Base-by-base conservation (phyloP, 345 rosid species). In the Lepidium sativum region DNA sequence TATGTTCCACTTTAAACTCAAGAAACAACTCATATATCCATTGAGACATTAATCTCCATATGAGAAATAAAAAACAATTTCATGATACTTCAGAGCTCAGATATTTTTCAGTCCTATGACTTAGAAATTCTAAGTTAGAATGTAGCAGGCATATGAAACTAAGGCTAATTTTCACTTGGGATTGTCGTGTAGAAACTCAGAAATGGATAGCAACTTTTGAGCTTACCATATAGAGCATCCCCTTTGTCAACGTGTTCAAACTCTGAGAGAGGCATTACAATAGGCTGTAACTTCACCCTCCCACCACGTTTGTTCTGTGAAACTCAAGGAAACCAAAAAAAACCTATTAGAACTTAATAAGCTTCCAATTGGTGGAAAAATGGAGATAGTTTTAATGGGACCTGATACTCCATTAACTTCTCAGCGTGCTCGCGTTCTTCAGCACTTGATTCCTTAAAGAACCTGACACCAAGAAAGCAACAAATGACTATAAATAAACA, bases 371-470 rank as follows among this genome's bases (percentile, higher is more conserved):
- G 4, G 37, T 2, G 1, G 4, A 50, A 7, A 39, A 48, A 6
- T 5, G 8, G 9, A 54, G 39, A 44, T 12, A 16, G 14, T n/a
- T 7, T 25, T 16, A 25, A 16, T 60, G 45, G 31, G 9, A 90
- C 99, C 97, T 90, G 99, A 65, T 85, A 94, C 67, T 90, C 80
- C 96, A 95, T 95, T 42, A 95, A 60, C 77, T 80, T 80, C 79
- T 95, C 97, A 62, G 99, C 99, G 34, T 95, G 99, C 39, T 79
- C 91, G 69, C 97, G 85, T 75, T 91, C 99, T 76, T 95, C 99
- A 27, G 69, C 66, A 71, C 97, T 91, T 1, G 97, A 91, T 51
- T 91, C 99, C 81, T 91, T 90, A 54, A 91, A 91, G 71, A 95
- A 95, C 54, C 97, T 91, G 52, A 43, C 9, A 53, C 70, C 32